phyloP scores from a whole-genome alignment of 148 eudicot species.

The Cornus florida region DNA sequence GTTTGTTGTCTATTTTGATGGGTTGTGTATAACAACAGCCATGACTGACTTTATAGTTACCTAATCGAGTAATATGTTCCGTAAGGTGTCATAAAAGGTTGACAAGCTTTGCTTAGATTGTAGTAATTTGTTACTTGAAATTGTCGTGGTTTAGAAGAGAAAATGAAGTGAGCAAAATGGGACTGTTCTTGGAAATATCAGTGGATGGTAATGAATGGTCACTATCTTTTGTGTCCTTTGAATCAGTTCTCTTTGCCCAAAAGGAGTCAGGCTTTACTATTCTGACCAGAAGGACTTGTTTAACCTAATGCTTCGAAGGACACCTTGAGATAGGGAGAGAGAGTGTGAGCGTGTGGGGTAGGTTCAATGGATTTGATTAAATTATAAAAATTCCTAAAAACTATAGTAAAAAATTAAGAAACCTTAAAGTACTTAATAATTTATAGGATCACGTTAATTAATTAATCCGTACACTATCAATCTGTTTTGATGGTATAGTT shows the following conservation, averaged over 20 bases:
- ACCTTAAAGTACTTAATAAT: not conserved
- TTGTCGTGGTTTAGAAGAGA: not conserved
- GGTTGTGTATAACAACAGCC: no score
- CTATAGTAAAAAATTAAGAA: not conserved
- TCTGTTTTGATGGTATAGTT: not conserved
- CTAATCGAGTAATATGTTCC: not conserved
- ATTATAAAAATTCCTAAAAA: not conserved
- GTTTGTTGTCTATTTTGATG: not conserved
- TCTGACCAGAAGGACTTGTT: slow-evolving; percentile 28
- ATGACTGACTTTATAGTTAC: not conserved
- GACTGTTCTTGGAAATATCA: slow-evolving; percentile 27
- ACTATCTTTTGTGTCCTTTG: slow-evolving; percentile 22
- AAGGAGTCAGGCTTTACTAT: slow-evolving; percentile 32
- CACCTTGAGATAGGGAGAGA: not conserved
- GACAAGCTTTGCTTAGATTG: not conserved
- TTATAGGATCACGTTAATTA: no score
- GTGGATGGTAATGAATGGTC: slow-evolving; percentile 13
- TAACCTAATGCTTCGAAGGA: slow-evolving; percentile 13
- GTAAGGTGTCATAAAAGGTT: not conserved
- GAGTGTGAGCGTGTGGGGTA: not conserved
- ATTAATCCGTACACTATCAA: no score
- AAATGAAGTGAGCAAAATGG: not conserved
- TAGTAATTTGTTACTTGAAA: not conserved
- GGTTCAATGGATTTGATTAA: not conserved
- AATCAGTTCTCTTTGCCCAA: slow-evolving; percentile 36